Percentiles rank a stretch among this genome's conserved stretches.
Conservation (phyloP, 257 asterid genomes). For the Asclepias syriaca region DNA sequence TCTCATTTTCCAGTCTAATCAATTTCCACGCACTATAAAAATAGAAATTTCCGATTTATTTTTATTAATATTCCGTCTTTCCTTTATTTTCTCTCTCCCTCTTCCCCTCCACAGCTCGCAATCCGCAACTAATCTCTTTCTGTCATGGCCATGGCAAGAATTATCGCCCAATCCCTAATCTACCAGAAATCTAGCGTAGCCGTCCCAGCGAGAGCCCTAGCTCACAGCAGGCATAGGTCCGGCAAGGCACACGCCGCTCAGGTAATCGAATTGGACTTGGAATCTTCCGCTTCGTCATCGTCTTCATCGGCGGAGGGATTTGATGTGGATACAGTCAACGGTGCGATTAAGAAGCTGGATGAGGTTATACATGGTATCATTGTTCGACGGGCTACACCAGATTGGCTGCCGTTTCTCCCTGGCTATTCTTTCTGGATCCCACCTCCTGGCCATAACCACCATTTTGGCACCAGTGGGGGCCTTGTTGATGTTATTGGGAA, state of each 20-base stretch:
- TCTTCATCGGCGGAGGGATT: not conserved
- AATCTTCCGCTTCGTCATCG: slow-evolving; percentile 12
- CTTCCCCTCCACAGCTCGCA: not conserved
- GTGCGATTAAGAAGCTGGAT: slow-evolving; percentile 27
- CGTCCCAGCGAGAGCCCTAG: slow-evolving; percentile 10
- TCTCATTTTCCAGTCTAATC: no score
- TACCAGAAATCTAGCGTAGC: slow-evolving; percentile 10
- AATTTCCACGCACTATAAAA: no score
- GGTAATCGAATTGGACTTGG: slow-evolving; percentile 33
- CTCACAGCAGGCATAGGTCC: slow-evolving; percentile 29
- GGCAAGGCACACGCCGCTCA: slow-evolving; percentile 22
- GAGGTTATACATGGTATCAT: slow-evolving; percentile 31
- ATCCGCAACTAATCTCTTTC: not conserved
- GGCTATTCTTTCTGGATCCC: slow-evolving; percentile 46
- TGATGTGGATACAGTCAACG: slow-evolving; percentile 16
- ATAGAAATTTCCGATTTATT: not conserved
- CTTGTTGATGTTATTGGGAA: slow-evolving; percentile 29
- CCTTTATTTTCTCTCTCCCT: not conserved
- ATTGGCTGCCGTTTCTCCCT: slow-evolving; percentile 39
- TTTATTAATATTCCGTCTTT: no score
- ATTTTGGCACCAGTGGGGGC: slow-evolving; percentile 8
- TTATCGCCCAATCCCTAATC: slow-evolving; percentile 19
- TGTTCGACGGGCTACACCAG: slow-evolving; percentile 40
- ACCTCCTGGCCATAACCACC: slow-evolving; percentile 16
- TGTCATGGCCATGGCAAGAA: slow-evolving; percentile 28